phyloP scores from a whole-genome alignment of 176 grass and related monocot genomes.

The Cenchrus fungigraminus region DNA sequence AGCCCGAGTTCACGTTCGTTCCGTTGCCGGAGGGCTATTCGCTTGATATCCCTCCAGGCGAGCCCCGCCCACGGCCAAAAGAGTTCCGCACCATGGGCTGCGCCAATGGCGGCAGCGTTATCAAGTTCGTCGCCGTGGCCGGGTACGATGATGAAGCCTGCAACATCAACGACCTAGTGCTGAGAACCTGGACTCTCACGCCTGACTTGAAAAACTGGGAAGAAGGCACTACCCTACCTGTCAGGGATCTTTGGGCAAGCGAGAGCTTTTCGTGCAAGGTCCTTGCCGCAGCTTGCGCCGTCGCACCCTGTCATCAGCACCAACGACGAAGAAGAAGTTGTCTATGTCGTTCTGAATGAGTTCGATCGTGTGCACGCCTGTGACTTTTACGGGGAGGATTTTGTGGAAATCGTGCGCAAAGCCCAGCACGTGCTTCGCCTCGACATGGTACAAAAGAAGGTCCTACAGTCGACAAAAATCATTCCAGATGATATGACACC shows the following conservation, averaged over 20 bases:
- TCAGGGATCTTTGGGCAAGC: background rate
- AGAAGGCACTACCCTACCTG: fast-evolving
- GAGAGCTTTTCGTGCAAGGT: background rate
- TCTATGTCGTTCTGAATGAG: background rate
- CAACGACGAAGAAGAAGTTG: background rate
- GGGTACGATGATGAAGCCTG: no score
- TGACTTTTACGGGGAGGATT: no score
- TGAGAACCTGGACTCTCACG: background rate
- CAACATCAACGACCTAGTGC: background rate
- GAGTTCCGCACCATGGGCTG: background rate
- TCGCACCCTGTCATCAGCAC: background rate
- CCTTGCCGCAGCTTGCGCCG: background rate
- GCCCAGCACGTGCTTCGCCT: background rate
- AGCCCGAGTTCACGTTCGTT: background rate
- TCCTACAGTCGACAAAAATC: background rate
- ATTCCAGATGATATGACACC: background rate
- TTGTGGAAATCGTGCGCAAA: background rate
- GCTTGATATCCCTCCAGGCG: background rate
- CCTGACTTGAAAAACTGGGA: background rate
- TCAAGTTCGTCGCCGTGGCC: background rate
- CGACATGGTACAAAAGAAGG: background rate
- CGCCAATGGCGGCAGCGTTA: background rate
- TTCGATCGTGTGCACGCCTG: background rate
- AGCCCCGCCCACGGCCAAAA: background rate
- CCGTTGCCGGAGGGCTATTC: background rate